These are phyloP conservation scores for Pyracantha coccinea DNA, from an alignment of 331 rosid genomes.

Conservation along the genomic window DNA sequence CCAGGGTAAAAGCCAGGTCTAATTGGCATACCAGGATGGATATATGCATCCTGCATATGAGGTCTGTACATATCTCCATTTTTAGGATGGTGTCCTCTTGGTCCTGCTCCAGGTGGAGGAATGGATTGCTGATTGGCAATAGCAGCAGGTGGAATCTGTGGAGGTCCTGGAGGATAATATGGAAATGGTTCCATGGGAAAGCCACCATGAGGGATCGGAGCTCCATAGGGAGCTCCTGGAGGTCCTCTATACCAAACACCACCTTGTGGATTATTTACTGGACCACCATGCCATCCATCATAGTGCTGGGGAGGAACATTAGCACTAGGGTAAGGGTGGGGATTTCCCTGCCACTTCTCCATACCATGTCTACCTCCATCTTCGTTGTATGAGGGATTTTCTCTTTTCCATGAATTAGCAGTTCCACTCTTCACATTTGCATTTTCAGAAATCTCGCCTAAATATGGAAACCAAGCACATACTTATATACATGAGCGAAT, in stretches of 20 bases:
- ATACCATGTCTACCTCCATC: constrained; percentile 49
- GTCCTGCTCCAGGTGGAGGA: constrained; percentile 60
- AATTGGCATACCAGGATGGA: constrained; percentile 71
- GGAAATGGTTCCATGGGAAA: constrained; percentile 76
- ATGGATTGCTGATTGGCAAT: constrained; percentile 50
- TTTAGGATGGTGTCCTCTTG: constrained; percentile 69
- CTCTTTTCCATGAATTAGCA: constrained; percentile 56
- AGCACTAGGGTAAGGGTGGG: constrained; percentile 63
- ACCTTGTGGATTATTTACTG: constrained; percentile 63
- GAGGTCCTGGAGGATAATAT: constrained; percentile 65
- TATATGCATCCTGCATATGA: constrained; percentile 67
- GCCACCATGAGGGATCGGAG: constrained; percentile 62
- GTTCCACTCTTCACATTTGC: constrained; percentile 29
- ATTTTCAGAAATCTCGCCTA: constrained; percentile 51
- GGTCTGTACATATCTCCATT: constrained; percentile 75
- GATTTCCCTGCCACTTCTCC: constrained; percentile 77
- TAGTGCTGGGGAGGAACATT: constrained; percentile 53
- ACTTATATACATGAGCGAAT: neutral
- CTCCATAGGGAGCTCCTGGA: constrained; percentile 69
- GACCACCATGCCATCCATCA: constrained; percentile 76
- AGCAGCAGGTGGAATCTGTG: constrained; percentile 62
- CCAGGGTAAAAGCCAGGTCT: constrained; percentile 83
- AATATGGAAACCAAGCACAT: constrained; percentile 13
- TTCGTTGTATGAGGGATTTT: constrained; percentile 32
- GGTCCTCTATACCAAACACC: constrained; percentile 89